Percentiles rank a stretch among this genome's conserved stretches.
Conservation (phyloP, 352 stramenopile genomes). For the Phytophthora cajani region DNA sequence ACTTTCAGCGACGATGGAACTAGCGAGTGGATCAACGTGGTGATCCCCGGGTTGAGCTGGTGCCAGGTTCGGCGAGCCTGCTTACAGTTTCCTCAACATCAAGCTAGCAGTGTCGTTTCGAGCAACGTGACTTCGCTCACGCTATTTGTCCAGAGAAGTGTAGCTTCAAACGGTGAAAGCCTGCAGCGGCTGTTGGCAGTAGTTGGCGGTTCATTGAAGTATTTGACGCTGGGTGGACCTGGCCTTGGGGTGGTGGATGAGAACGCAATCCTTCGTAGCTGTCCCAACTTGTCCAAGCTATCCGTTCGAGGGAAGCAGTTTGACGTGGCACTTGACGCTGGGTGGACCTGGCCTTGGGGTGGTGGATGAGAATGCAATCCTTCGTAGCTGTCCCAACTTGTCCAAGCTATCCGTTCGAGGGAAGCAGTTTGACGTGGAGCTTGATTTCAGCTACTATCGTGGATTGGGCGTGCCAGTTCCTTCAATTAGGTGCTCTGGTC, state of each 20-base stretch:
- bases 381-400: not conserved
- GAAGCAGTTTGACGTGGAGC: not conserved
- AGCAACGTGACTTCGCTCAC: not conserved
- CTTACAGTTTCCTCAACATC: not conserved
- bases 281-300: not conserved
- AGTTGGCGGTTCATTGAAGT: not conserved
- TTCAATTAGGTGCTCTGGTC: not conserved
- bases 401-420: not conserved
- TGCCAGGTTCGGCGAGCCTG: slow-evolving; percentile 2
- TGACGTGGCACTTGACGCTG: not conserved
- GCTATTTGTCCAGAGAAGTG: not conserved
- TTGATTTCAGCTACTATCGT: slow-evolving; percentile 6
- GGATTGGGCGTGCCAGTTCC: not conserved
- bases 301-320: not conserved
- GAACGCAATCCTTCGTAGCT: not conserved
- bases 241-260: not conserved
- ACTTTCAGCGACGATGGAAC: slow-evolving; percentile 9
- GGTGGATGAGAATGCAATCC: not conserved
- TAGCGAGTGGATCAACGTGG: not conserved
- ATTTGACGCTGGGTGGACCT: not conserved
- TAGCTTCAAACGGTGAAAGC: not conserved
- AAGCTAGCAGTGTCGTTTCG: not conserved
- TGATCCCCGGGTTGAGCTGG: not conserved
- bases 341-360: not conserved
- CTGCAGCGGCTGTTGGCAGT: not conserved